phyloP scores from a whole-genome alignment of 2,329 filamentous ascomycete species.

The Neopestalotiopsis sp. region DNA sequence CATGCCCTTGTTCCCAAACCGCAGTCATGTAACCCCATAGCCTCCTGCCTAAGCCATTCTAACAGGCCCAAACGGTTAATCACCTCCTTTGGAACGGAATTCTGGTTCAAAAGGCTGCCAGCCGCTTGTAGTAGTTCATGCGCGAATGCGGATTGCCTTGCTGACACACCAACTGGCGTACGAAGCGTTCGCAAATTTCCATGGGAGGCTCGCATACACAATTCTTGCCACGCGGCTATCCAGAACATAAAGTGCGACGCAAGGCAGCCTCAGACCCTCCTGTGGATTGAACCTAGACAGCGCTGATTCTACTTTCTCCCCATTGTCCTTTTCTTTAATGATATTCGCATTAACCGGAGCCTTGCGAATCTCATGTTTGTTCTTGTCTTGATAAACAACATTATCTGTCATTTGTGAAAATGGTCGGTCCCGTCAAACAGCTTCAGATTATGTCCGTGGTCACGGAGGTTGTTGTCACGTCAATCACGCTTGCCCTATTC shows the following conservation, averaged over 20 bases:
- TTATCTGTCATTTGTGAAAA: neutral
- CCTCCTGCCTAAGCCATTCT: neutral
- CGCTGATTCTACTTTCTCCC: neutral
- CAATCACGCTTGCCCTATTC: neutral
- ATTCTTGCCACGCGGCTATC: neutral
- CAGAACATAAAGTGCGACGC: neutral
- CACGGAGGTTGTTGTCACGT: constrained; percentile 9
- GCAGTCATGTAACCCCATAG: neutral
- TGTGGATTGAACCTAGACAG: neutral
- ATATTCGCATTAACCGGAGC: neutral
- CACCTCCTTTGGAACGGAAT: neutral
- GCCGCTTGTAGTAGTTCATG: neutral
- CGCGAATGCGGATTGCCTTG: neutral
- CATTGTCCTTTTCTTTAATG: neutral
- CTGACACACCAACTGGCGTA: neutral
- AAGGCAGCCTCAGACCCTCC: neutral
- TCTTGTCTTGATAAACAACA: neutral
- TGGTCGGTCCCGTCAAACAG: neutral
- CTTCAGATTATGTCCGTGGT: neutral
- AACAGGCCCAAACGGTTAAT: neutral
- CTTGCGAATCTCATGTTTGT: neutral
- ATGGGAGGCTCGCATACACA: neutral
- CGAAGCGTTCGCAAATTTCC: neutral
- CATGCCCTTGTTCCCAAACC: neutral
- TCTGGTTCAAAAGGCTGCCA: neutral